These are phyloP conservation scores for Uncinocarpus reesii DNA, from an alignment of 2,329 filamentous ascomycete species.

Conservation along the genomic window DNA sequence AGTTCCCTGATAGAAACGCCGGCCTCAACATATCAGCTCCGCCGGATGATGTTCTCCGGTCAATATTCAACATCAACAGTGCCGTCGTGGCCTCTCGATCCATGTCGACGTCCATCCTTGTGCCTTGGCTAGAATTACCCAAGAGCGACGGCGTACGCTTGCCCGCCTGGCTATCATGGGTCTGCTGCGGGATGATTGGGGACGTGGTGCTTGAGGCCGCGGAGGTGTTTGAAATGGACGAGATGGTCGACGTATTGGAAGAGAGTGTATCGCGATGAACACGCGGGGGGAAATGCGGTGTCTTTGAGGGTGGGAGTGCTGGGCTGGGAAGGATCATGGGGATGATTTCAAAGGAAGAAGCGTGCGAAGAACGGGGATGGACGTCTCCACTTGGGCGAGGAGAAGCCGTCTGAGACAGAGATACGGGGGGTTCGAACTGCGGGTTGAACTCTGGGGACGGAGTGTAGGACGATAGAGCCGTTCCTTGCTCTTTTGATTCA, in stretches of 20 bases:
- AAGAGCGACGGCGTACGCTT: conserved; percentile 12
- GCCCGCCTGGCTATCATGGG: conserved; percentile 7
- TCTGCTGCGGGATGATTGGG: conserved; percentile 9
- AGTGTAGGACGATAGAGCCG: conserved; percentile 26
- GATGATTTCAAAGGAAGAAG: conserved; percentile 21
- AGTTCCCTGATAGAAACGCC: background rate
- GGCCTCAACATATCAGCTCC: conserved; percentile 18
- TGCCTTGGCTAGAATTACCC: conserved; percentile 21
- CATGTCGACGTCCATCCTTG: conserved; percentile 43
- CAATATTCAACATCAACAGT: conserved; percentile 75
- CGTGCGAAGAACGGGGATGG: conserved; percentile 17
- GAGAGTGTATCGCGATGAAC: conserved; percentile 8
- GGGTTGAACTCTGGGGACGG: conserved; percentile 30
- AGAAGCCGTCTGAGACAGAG: conserved; percentile 5
- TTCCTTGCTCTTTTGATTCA: conserved; percentile 12
- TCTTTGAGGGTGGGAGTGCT: conserved; percentile 21
- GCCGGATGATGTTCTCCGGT: conserved; percentile 45
- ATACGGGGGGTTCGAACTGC: conserved; percentile 12
- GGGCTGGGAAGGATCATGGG: conserved; percentile 30
- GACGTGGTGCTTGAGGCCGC: conserved; percentile 13
- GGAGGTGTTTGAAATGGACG: conserved; percentile 14
- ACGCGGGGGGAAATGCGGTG: conserved; percentile 1
- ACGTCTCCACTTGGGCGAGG: conserved; percentile 11
- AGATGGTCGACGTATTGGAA: conserved; percentile 13
- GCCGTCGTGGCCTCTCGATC: conserved; percentile 79